Conservation (phyloP, 2,329 filamentous ascomycete genomes). For the Aureobasidium leucospermi region DNA sequence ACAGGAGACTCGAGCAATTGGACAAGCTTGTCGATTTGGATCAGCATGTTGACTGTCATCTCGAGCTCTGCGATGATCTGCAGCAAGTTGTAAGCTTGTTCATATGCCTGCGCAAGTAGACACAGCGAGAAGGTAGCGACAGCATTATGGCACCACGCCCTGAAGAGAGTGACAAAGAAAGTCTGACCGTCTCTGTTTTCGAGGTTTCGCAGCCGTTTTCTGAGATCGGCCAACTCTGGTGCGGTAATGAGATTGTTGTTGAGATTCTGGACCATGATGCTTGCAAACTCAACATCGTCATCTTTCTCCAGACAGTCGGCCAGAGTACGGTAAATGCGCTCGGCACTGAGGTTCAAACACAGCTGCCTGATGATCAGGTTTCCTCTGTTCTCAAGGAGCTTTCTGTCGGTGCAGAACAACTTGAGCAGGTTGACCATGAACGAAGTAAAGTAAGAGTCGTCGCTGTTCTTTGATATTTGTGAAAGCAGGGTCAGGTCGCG, state of each 20-base stretch:
- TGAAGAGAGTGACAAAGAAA: slow-evolving; percentile 89
- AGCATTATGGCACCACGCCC: slow-evolving; percentile 97
- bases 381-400: slow-evolving; percentile 81
- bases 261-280: slow-evolving; percentile 98
- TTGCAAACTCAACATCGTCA: slow-evolving; percentile 96
- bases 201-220: slow-evolving; percentile 81
- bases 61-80: slow-evolving; percentile 96
- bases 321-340: slow-evolving; percentile 89
- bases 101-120: slow-evolving; percentile 90
- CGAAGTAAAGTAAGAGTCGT: slow-evolving; percentile 93
- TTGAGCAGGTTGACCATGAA: slow-evolving; percentile 98
- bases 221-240: slow-evolving; percentile 82
- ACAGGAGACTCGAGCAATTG: slow-evolving; percentile 95
- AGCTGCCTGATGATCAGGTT: slow-evolving; percentile 95
- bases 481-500: slow-evolving; percentile 89
- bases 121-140: slow-evolving; percentile 96
- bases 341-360: slow-evolving; percentile 84
- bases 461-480: slow-evolving; percentile 92
- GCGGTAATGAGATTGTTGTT: slow-evolving; percentile 99
- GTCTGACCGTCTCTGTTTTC: slow-evolving; percentile 91
- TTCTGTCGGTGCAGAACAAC: slow-evolving; percentile 88
- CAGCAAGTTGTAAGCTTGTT: slow-evolving; percentile 91
- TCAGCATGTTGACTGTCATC: slow-evolving; percentile 98
- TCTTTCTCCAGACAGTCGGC: slow-evolving; percentile 97
- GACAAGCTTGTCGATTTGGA: slow-evolving; percentile 97